Percentiles rank a stretch among this genome's conserved stretches.
Conservation (phyloP, 2,329 filamentous ascomycete genomes). For the Sporothrix pallida region DNA sequence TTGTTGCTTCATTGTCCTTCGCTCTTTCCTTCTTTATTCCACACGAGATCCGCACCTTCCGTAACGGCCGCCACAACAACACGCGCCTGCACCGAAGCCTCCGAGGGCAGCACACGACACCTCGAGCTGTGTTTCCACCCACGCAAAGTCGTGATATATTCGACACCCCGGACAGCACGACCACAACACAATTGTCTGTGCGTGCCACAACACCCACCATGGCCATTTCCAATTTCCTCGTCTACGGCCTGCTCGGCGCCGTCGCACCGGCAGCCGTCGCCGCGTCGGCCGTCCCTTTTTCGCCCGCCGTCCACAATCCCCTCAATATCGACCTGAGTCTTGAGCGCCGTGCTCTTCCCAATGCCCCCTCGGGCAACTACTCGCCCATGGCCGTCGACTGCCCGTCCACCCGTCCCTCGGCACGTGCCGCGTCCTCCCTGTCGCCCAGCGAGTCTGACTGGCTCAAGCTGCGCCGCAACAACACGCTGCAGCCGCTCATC, state of each 20-base stretch:
- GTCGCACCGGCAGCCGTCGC: slow-evolving; percentile 16
- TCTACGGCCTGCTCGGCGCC: slow-evolving; percentile 23
- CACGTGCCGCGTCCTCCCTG: slow-evolving; percentile 67
- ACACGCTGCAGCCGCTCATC: slow-evolving; percentile 76
- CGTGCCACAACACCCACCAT: background rate
- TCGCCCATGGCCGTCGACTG: slow-evolving; percentile 71
- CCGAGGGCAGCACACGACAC: background rate
- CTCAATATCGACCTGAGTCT: background rate
- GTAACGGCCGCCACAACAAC: background rate
- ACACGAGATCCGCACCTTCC: background rate
- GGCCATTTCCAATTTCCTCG: background rate
- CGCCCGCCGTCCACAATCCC: background rate
- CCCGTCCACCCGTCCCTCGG: slow-evolving; percentile 69
- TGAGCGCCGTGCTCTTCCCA: slow-evolving; percentile 45
- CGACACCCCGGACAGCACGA: background rate
- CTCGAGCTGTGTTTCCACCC: background rate
- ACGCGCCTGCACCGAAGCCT: background rate
- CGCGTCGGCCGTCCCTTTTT: background rate
- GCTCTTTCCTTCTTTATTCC: background rate
- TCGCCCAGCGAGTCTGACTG: slow-evolving; percentile 75
- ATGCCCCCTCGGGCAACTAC: slow-evolving; percentile 65
- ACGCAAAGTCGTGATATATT: background rate
- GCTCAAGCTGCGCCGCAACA: slow-evolving; percentile 72
- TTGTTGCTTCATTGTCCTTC: background rate
- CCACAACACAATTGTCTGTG: background rate